Base-by-base conservation (phyloP, 169 alveolate genomes). In the Plasmodium coatneyi region DNA sequence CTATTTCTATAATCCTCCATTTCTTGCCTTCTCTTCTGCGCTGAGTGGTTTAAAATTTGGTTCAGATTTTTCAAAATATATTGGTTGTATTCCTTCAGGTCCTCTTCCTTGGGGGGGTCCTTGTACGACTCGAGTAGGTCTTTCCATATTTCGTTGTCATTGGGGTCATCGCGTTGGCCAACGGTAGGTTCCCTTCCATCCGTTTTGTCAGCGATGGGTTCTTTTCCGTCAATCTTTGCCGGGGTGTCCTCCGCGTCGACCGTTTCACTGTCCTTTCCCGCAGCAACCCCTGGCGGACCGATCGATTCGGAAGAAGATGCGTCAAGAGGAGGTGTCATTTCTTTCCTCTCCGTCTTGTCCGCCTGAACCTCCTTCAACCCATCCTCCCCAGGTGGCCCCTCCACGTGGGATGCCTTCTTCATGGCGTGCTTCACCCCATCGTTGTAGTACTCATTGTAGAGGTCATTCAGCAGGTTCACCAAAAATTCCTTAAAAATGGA, bases 61-160 rank as follows among this genome's bases (percentile, higher is more conserved):
- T 91, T 43, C 14, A 91, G 34, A 43, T 91, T 91, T 5, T 91
- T 91, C 22, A 91, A 36, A 32, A 91, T 87, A 46, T 87, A 87
- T 7, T 79, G 79, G 49, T 87, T 87, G 43, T 78, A 79, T 46
- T 90, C 70, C 43, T 80, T 80, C 41, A 41, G 36, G 22, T 80
- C 54, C 9, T 81, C 92, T 28, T 22, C 54, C 39, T 81, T 71
- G 22, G 30, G 34, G 71, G 56, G 7, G 14, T 80, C 74, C 36
- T 70, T 80, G 43, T 80, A 80, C 25, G 89, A 54, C 6, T 76
- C 82, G 19, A 87, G 19, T 7, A 78, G 16, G 30, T 60, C 74
- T 22, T 79, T 76, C 80, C 82, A 60, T 41, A 79, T 16, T 19
- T 79, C 93, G 60, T 36, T 76, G 12, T 49, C 80, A 0, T 12